Conservation (phyloP, 2,329 filamentous ascomycete species). For the Xylaria sp. region DNA sequence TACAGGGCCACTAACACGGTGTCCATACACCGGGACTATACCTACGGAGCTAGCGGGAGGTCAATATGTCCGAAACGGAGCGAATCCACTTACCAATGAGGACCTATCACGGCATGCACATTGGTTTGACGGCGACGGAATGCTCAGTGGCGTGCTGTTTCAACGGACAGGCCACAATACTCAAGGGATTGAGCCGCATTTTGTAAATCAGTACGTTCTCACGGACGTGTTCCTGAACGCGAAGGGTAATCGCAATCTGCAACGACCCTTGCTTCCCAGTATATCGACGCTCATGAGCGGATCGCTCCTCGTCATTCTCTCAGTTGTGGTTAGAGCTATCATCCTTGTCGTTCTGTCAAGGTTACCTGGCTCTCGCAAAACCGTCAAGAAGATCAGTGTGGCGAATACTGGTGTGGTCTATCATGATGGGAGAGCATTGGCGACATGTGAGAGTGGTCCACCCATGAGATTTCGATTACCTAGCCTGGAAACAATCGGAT, state of each 20-base stretch:
- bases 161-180: slow-evolving; percentile 53
- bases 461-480: slow-evolving; percentile 74
- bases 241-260: slow-evolving; percentile 58
- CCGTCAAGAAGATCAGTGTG: slow-evolving; percentile 75
- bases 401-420: slow-evolving; percentile 75
- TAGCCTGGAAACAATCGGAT: slow-evolving; percentile 73
- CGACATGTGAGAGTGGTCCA: slow-evolving; percentile 77
- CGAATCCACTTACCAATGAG: slow-evolving; percentile 72
- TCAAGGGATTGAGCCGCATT: slow-evolving; percentile 64
- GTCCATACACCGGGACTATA: slow-evolving; percentile 67
- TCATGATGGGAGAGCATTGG: slow-evolving; percentile 75
- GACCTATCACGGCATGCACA: slow-evolving; percentile 72
- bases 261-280: slow-evolving; percentile 71
- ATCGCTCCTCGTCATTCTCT: slow-evolving; percentile 60
- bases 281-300: slow-evolving; percentile 74
- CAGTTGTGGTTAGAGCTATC: slow-evolving; percentile 66
- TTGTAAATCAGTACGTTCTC: slow-evolving; percentile 75
- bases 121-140: slow-evolving; percentile 81
- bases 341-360: slow-evolving; percentile 68
- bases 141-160: slow-evolving; percentile 76
- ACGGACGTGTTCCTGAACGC: slow-evolving; percentile 73
- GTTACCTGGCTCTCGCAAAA: slow-evolving; percentile 64
- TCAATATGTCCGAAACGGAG: slow-evolving; percentile 78
- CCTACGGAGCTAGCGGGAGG: slow-evolving; percentile 74
- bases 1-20: slow-evolving; percentile 66